Base-by-base conservation (phyloP, 2,329 filamentous ascomycete genomes). In the Microdochium nivale region DNA sequence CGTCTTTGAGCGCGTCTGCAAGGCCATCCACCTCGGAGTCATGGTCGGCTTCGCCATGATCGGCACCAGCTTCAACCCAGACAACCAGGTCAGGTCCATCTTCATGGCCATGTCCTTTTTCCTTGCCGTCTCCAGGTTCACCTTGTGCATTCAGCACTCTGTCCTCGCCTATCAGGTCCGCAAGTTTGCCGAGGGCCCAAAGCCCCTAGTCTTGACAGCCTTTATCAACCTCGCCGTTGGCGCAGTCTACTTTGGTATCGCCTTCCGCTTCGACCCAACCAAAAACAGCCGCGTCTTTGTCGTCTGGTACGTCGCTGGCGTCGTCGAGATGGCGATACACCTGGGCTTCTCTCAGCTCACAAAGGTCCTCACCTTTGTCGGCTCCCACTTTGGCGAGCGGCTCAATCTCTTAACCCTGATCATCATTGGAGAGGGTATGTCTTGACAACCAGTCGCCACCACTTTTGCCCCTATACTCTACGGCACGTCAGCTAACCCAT, bases 41-140 rank as follows among this genome's bases (percentile, higher is more conserved):
- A 82, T 87, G 78, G 74, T 84, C 43, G 81, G 80, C 2, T 84
- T 86, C 56, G 79, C 82, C 7, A 78, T 83, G 32, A 76, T 83
- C 5, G 81, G 79, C 1, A 70, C 72, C 10, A 69, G 68, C 46
- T 76, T 75, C 47, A 62, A 70, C 13, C 69, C 72, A 0, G 54
- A 60, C 1, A 54, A 69, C 11, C 71, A 75, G 55, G 59, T 70
- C 9, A 49, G 60, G 19, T 54, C 59, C 21, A 68, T 69, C 1
- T 73, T 74, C 62, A 62, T 62, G 47, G 65, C 67, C 5, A 70
- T 73, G 68, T 73, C 71, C 11, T 51, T 76, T 25, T 75, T 77
- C 40, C 67, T 84, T 14, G 72, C 74, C 53, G 67, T 74, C 7
- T 82, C 78, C 25, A 73, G 81, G 11, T 59, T 79, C n/a, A 65